These are phyloP conservation scores for Pezicula rhizophila DNA, from an alignment of 2,329 filamentous ascomycete species.

Conservation along the genomic window DNA sequence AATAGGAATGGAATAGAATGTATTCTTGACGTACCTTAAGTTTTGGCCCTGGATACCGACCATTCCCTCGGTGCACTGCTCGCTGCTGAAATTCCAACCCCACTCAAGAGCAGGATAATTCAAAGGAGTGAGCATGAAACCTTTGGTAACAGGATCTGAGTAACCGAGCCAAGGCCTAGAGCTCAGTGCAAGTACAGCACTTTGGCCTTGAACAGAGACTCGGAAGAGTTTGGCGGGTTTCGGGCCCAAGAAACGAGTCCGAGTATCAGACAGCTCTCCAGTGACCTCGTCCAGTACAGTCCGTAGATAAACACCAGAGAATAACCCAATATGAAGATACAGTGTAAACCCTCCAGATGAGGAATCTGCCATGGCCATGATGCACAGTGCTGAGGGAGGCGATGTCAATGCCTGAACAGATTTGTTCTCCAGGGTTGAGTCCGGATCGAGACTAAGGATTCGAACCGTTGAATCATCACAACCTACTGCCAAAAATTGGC, in stretches of 20 bases:
- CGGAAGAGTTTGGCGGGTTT: conserved; percentile 86
- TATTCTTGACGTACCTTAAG: conserved; percentile 59
- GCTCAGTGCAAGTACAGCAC: conserved; percentile 82
- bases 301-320: conserved; percentile 91
- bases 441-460: conserved; percentile 82
- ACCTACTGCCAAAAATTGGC: conserved; percentile 89
- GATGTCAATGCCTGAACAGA: conserved; percentile 92
- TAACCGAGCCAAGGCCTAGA: conserved; percentile 96
- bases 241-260: conserved; percentile 88
- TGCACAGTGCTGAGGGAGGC: conserved; percentile 78
- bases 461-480: conserved; percentile 96
- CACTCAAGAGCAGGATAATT: conserved; percentile 85
- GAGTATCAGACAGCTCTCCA: conserved; percentile 89
- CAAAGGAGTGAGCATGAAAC: conserved; percentile 87
- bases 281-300: conserved; percentile 94
- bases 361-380: conserved; percentile 94
- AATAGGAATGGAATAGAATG: conserved; percentile 11
- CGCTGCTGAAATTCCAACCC: conserved; percentile 94
- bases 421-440: conserved; percentile 85
- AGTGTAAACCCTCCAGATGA: conserved; percentile 81
- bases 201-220: conserved; percentile 79
- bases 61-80: conserved; percentile 89
- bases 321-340: conserved; percentile 91
- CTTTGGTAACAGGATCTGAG: conserved; percentile 77
- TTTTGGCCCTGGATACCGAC: conserved; percentile 89